phyloP scores from a whole-genome alignment of 2,329 filamentous ascomycete species.

The Botrytis deweyae region DNA sequence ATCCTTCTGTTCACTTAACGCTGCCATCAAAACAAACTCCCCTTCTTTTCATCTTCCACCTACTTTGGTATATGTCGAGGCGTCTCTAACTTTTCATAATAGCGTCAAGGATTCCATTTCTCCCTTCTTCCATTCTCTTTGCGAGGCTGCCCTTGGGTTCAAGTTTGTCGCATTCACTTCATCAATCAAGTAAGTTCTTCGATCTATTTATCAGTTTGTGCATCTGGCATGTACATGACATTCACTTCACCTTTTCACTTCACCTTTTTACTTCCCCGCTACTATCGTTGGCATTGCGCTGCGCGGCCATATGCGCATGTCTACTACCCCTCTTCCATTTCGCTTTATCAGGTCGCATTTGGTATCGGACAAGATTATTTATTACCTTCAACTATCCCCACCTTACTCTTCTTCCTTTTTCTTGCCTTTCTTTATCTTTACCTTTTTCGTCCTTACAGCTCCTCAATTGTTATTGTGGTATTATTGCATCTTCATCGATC shows the following conservation, averaged over 20 bases:
- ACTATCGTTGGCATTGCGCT: neutral
- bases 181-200: neutral
- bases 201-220: neutral
- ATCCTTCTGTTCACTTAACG: neutral
- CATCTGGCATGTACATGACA: neutral
- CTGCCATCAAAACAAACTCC: neutral
- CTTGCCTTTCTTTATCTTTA: neutral
- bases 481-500: neutral
- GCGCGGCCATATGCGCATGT: no score
- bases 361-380: neutral
- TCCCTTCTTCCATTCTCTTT: neutral
- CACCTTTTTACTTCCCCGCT: neutral
- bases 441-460: no score
- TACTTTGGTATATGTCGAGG: neutral
- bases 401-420: neutral
- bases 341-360: neutral
- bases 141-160: neutral
- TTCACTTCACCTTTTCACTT: neutral
- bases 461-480: neutral
- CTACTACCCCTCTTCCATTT: neutral
- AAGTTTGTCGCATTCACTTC: neutral
- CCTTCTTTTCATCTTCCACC: neutral
- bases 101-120: neutral
- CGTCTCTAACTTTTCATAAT: neutral
- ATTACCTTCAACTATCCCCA: neutral